Percentiles rank a stretch among this genome's conserved stretches.
These are phyloP conservation scores for Aspergillus sparsus DNA, from an alignment of 495 filamentous ascomycete species.

Conservation along the genomic window DNA sequence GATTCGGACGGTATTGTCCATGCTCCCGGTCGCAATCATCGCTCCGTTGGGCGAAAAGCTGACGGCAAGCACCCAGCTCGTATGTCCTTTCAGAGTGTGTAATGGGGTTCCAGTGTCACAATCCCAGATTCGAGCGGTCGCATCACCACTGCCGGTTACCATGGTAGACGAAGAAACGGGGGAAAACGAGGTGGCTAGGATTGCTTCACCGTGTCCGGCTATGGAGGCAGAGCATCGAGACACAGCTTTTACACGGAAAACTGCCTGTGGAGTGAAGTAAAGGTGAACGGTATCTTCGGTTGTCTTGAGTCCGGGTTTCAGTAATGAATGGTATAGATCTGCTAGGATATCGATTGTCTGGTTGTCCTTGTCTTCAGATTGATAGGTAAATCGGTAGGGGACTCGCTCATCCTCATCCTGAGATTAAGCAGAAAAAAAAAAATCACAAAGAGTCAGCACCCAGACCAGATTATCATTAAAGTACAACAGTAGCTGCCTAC, in stretches of 20 bases:
- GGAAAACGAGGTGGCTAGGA: slow-evolving; percentile 86
- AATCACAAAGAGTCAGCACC: background rate
- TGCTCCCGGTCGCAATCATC: slow-evolving; percentile 85
- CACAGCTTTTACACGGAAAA: slow-evolving; percentile 91
- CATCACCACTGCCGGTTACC: slow-evolving; percentile 88
- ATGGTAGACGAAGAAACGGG: slow-evolving; percentile 77
- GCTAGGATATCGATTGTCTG: slow-evolving; percentile 59
- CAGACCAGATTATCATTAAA: background rate
- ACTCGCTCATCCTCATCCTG: slow-evolving; percentile 75
- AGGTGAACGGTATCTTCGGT: slow-evolving; percentile 77
- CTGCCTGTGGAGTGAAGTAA: slow-evolving; percentile 84
- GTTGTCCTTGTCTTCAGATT: slow-evolving; percentile 48
- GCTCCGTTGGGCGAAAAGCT: slow-evolving; percentile 82
- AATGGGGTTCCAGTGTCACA: slow-evolving; percentile 91
- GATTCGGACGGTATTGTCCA: slow-evolving; percentile 87
- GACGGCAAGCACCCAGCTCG: slow-evolving; percentile 87
- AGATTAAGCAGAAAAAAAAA: slow-evolving; percentile 19
- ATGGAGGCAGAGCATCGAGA: slow-evolving; percentile 87
- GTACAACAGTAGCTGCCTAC: slow-evolving; percentile 30
- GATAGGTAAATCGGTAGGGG: slow-evolving; percentile 84
- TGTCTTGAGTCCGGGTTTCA: slow-evolving; percentile 62
- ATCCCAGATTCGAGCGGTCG: slow-evolving; percentile 92
- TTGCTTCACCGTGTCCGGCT: slow-evolving; percentile 87
- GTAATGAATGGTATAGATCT: slow-evolving; percentile 72
- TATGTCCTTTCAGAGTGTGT: slow-evolving; percentile 88